Conservation (phyloP, 2,329 filamentous ascomycete genomes). For the Sarocladium strictum region DNA sequence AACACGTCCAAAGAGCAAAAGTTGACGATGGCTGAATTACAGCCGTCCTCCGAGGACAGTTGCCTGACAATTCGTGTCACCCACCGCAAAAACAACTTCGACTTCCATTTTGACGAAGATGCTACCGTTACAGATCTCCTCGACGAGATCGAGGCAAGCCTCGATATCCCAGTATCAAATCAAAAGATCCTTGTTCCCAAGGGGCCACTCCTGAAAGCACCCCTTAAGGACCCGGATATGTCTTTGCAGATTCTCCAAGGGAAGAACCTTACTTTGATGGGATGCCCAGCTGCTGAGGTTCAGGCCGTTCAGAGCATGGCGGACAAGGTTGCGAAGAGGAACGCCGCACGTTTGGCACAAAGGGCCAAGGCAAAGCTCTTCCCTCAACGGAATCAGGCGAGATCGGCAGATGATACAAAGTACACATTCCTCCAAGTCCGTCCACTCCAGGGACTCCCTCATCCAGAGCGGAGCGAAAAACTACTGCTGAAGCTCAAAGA, state of each 20-base stretch:
- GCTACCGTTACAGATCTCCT: conserved; percentile 55
- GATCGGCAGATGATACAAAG: conserved; percentile 44
- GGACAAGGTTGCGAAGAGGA: conserved; percentile 40
- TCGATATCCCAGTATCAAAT: conserved; percentile 55
- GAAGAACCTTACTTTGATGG: conserved; percentile 62
- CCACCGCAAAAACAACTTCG: conserved; percentile 40
- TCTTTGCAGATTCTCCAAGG: conserved; percentile 40
- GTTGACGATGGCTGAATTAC: not conserved
- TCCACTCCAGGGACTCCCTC: conserved; percentile 71
- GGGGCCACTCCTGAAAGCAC: conserved; percentile 56
- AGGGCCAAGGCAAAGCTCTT: conserved; percentile 20
- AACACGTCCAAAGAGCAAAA: too few species aligned
- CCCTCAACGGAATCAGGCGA: conserved; percentile 10
- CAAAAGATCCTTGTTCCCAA: conserved; percentile 66
- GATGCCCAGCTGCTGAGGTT: conserved; percentile 56
- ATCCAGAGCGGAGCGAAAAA: conserved; percentile 61
- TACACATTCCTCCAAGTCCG: conserved; percentile 80
- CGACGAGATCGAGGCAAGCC: conserved; percentile 44
- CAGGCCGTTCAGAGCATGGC: conserved; percentile 45
- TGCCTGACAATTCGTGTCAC: conserved; percentile 38
- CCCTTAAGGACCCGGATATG: conserved; percentile 53
- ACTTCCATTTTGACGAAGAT: conserved; percentile 35
- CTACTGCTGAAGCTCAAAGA: conserved; percentile 72
- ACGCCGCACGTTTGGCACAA: conserved; percentile 32
- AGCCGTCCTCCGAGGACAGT: conserved; percentile 7